These are phyloP conservation scores for Acrocalymma vagum DNA, from an alignment of 2,329 filamentous ascomycete genomes.

Conservation along the genomic window DNA sequence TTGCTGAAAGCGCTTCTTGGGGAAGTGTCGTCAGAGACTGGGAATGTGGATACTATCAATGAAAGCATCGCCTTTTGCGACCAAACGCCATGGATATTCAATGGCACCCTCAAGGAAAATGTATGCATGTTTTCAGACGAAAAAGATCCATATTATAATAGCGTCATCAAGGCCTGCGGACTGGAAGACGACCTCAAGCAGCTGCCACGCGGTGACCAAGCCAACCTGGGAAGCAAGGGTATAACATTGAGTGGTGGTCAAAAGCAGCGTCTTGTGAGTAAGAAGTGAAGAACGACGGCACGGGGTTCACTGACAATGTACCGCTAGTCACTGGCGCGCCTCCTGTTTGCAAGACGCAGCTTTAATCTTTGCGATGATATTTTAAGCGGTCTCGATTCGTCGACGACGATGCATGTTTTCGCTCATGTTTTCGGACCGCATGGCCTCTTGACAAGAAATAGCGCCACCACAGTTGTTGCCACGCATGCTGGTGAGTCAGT, in stretches of 20 bases:
- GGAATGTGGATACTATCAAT: constrained; percentile 13
- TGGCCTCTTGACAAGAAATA: constrained; percentile 49
- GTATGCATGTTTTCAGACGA: constrained; percentile 31
- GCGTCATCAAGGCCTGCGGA: constrained; percentile 25
- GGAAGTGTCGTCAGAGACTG: constrained; percentile 17
- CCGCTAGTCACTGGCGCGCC: constrained; percentile 53
- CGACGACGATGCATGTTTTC: constrained; percentile 56
- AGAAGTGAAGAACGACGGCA: no score
- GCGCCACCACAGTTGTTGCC: constrained; percentile 20
- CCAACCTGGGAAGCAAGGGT: constrained; percentile 56
- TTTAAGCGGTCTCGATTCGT: constrained; percentile 56
- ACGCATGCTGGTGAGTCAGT: no score
- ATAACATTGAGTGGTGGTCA: constrained; percentile 59
- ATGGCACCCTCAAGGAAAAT: constrained; percentile 33
- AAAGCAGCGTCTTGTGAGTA: constrained; percentile 57
- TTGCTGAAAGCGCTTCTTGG: constrained; percentile 33
- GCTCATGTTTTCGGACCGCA: constrained; percentile 50
- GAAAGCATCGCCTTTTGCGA: constrained; percentile 32
- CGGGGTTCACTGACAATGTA: no score
- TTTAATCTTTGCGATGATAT: constrained; percentile 58
- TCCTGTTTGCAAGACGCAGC: constrained; percentile 55
- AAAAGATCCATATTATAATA: constrained; percentile 32
- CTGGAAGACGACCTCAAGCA: constrained; percentile 18
- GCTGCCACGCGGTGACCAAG: constrained; percentile 35
- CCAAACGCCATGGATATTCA: constrained; percentile 37